Evolutionary conservation across 1,284 basidiomycete genomes (phyloP).

Genomic region (Phaffia rhodozyma): DNA sequence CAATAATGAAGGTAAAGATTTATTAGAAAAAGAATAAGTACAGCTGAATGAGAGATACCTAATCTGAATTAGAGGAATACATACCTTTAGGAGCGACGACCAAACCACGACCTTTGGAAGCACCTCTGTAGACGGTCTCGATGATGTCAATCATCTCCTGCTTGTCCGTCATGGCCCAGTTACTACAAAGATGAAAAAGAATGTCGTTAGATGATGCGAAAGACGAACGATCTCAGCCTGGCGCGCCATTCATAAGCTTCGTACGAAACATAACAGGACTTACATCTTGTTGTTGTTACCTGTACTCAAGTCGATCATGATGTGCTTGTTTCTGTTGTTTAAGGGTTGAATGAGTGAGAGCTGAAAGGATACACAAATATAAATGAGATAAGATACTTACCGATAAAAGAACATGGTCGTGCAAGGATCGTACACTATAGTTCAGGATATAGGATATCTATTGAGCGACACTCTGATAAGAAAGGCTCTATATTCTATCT

Average conservation of each 20-base stretch:
- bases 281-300: conserved; percentile 99
- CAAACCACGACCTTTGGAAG: conserved; percentile 93
- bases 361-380: background rate
- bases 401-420: conserved; percentile 98
- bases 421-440: conserved; percentile 75
- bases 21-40: background rate
- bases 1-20: background rate
- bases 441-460: conserved; percentile 41
- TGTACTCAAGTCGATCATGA: conserved; percentile 98
- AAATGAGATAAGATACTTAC: conserved; percentile 38
- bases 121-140: conserved; percentile 95
- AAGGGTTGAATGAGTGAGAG: background rate
- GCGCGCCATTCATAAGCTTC: background rate
- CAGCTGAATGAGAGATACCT: background rate
- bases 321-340: conserved; percentile 77
- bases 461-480: background rate
- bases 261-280: conserved; percentile 30
- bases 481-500: background rate
- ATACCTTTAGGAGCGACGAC: conserved; percentile 91
- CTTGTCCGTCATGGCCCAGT: conserved; percentile 87
- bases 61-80: conserved; percentile 23
- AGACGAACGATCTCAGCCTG: background rate
- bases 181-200: conserved; percentile 40
- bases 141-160: conserved; percentile 97
- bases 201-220: background rate